These are phyloP conservation scores for Hortiboletus flavorubellus DNA, from an alignment of 768 basidiomycete genomes.

Conservation along the genomic window DNA sequence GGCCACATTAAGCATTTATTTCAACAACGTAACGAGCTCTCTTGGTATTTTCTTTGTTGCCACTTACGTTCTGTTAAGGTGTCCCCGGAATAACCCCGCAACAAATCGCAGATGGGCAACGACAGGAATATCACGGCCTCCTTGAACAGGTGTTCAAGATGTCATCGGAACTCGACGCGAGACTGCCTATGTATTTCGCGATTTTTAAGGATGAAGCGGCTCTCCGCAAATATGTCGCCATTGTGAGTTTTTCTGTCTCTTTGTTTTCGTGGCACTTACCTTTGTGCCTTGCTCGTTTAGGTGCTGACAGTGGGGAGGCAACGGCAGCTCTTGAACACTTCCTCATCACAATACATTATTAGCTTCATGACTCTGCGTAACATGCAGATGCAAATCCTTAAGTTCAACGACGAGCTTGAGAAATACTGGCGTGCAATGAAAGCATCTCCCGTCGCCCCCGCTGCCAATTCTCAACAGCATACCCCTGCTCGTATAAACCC, in stretches of 20 bases:
- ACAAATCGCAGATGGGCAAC: conserved; percentile 51
- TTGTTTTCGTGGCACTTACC: conserved; percentile 8
- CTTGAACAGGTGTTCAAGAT: conserved; percentile 49
- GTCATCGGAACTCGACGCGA: conserved; percentile 47
- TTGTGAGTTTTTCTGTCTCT: conserved; percentile 42
- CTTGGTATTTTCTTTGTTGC: conserved; percentile 6
- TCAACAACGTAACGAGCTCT: conserved; percentile 28
- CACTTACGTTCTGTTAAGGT: conserved; percentile 27
- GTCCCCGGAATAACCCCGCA: conserved; percentile 33
- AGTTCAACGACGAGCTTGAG: conserved; percentile 40
- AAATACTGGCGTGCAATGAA: conserved; percentile 28
- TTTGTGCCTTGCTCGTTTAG: conserved; percentile 27
- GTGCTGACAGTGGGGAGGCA: conserved; percentile 41
- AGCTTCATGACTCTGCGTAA: conserved; percentile 37
- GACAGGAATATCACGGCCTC: conserved; percentile 46
- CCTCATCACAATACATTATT: conserved; percentile 33
- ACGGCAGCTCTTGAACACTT: conserved; percentile 21
- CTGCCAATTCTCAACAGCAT: conserved; percentile 6
- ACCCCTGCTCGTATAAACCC: conserved; percentile 1
- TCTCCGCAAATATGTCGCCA: conserved; percentile 49
- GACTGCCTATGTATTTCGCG: conserved; percentile 44
- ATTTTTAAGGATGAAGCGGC: conserved; percentile 46
- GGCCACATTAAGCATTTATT: conserved; percentile 34
- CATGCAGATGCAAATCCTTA: conserved; percentile 44
- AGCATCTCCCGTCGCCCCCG: conserved; percentile 3